Evolutionary conservation across 768 basidiomycete genomes (phyloP).

Genomic region (Xerocomus potaroensis): DNA sequence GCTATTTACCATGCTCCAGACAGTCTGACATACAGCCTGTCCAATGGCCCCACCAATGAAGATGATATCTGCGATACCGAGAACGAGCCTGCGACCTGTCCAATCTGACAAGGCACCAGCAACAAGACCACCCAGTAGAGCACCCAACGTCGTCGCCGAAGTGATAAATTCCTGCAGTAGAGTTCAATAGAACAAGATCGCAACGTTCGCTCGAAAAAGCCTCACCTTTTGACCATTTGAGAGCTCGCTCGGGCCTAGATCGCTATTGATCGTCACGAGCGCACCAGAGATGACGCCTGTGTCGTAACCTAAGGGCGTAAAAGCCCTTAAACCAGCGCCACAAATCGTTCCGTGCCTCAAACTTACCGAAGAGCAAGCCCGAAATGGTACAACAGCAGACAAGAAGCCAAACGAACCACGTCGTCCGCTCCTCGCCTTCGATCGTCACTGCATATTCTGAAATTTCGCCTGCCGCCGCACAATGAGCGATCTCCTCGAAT

Average conservation of each 20-base stretch:
- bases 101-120: conserved; percentile 70
- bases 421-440: conserved; percentile 63
- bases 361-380: conserved; percentile 68
- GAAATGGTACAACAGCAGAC: conserved; percentile 73
- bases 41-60: conserved; percentile 73
- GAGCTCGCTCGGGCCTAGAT: conserved; percentile 54
- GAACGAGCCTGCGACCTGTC: conserved; percentile 61
- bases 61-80: conserved; percentile 63
- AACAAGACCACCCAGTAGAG: conserved; percentile 66
- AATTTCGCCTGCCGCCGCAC: conserved; percentile 41
- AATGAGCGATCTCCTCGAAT: conserved; percentile 16
- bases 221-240: conserved; percentile 61
- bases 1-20: conserved; percentile 59
- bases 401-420: conserved; percentile 75
- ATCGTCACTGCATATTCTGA: conserved; percentile 56
- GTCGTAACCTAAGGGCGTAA: conserved; percentile 56
- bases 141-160: conserved; percentile 73
- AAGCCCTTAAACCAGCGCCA: neutral
- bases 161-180: conserved; percentile 70
- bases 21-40: conserved; percentile 65
- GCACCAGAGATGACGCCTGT: conserved; percentile 80
- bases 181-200: neutral
- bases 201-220: neutral
- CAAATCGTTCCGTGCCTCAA: neutral
- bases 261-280: conserved; percentile 66